Base-by-base conservation (phyloP, 1,139 yeast species). In the Suhomyces chickasaworum region DNA sequence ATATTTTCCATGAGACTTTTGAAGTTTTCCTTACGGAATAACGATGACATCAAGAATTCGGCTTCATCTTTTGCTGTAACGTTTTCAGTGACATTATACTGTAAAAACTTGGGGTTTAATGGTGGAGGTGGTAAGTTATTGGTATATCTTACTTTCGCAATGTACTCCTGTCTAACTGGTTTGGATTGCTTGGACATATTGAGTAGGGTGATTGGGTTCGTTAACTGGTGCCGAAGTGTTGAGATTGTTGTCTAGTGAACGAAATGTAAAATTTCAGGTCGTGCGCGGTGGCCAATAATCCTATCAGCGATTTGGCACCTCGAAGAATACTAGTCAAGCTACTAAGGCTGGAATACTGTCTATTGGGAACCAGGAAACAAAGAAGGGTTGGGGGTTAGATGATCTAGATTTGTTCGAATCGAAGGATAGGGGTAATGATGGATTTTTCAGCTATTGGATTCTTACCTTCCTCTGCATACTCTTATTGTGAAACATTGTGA, bases 91-190 rank as follows among this genome's bases (percentile, higher is more conserved):
- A 72, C 62, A 67, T 75, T 63, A 54, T 80, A 77, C 47, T 84
- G 80, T 48, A 93, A 66, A 49, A 90, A 76, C 65, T 88, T 89
- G 20, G 99, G 98, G 44, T 96, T 90, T 53, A 95, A 77, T 20
- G 95, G 88, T 9, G 99, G 98, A 2, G 97, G 93, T 13, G 99
- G 99, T 29, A 93, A 73, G 59, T 83, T 88, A 63, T 93, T 93
- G 51, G 83, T 82, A 64, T 90, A 93, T 60, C 96, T 80, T 46
- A 88, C 82, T 57, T 88, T 86, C 46, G 96, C 95, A 48, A 93
- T 85, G 62, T 86, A 91, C 56, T 90, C 97, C 66, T 91, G 97
- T 63, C 89, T 81, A 53, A 68, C 65, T 9, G 78, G 75, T 53
- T 72, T 73, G 27, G 52, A 55, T 17, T 56, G 49, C 48, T 60